phyloP scores from a whole-genome alignment of 495 filamentous ascomycete genomes.

The Penicillium argentinense region DNA sequence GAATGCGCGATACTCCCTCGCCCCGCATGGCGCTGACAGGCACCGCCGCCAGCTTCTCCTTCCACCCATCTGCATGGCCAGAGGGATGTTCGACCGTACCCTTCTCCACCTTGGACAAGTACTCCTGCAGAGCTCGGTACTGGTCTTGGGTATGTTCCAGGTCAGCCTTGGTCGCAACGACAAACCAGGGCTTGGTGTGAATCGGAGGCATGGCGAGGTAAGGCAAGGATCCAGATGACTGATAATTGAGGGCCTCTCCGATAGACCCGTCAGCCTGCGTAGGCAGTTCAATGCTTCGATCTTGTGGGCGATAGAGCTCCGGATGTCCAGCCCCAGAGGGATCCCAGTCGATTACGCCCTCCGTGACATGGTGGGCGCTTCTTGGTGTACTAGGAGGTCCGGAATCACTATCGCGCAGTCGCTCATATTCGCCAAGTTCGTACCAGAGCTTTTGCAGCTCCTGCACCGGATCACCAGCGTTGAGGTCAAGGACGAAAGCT shows the following conservation, averaged over 20 bases:
- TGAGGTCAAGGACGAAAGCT: constrained; percentile 90
- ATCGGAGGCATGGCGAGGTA: constrained; percentile 58
- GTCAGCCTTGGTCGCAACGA: constrained; percentile 94
- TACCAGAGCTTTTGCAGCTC: constrained; percentile 81
- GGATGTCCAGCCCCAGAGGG: constrained; percentile 23
- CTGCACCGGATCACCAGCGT: constrained; percentile 70
- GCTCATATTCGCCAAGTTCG: constrained; percentile 85
- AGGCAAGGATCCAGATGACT: constrained; percentile 25
- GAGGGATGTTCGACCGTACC: constrained; percentile 68
- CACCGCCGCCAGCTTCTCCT: constrained; percentile 61
- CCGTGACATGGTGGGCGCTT: constrained; percentile 47
- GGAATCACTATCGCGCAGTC: constrained; percentile 61
- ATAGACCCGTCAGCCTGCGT: constrained; percentile 22
- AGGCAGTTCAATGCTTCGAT: constrained; percentile 5
- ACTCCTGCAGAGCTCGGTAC: constrained; percentile 65
- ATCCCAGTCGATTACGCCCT: constrained; percentile 31
- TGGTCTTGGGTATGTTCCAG: constrained; percentile 74
- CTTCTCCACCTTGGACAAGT: constrained; percentile 60
- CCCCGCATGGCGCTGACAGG: constrained; percentile 87
- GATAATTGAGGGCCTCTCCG: constrained; percentile 8
- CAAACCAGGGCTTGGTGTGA: constrained; percentile 91
- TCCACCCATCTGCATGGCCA: constrained; percentile 66
- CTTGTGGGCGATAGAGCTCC: constrained; percentile 17
- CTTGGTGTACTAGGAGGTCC: no score
- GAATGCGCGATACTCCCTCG: constrained; percentile 76